Evolutionary conservation across 345 rosid genomes (phyloP).

Genomic region (Isatis tinctoria): DNA sequence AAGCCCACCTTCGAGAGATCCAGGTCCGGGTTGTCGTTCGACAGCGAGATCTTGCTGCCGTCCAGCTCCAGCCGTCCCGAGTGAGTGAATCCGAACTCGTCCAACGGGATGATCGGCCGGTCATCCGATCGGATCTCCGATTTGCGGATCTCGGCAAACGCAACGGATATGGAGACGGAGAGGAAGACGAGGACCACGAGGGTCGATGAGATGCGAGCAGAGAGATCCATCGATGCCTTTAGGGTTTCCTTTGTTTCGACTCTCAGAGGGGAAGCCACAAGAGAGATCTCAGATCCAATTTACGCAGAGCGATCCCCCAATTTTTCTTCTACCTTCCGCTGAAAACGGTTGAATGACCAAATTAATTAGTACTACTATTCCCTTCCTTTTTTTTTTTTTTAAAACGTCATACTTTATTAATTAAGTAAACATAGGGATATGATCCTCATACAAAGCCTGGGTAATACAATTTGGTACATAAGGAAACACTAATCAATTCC

Average conservation of each 20-base stretch:
- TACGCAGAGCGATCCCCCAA: not conserved
- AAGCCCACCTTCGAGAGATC: conserved; percentile 75
- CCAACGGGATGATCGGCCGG: conserved; percentile 67
- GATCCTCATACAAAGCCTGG: too few relatives aligned
- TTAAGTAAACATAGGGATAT: too few relatives aligned
- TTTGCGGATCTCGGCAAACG: conserved; percentile 62
- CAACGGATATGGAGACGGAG: conserved; percentile 26
- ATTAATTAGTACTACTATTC: not conserved
- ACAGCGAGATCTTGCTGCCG: conserved; percentile 49
- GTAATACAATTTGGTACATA: too few relatives aligned
- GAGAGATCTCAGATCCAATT: conserved; percentile 24
- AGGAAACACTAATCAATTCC: too few relatives aligned
- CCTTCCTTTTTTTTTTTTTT: too few relatives aligned
- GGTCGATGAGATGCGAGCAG: conserved; percentile 10
- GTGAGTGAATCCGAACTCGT: conserved; percentile 91
- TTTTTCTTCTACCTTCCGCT: not conserved
- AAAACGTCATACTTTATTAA: too few relatives aligned
- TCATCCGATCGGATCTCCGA: conserved; percentile 71
- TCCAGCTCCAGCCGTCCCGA: conserved; percentile 76
- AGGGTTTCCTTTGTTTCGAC: not conserved
- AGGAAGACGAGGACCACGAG: conserved; percentile 16
- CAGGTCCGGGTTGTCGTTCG: conserved; percentile 49
- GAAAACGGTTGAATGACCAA: not conserved
- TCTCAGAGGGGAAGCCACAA: not conserved
- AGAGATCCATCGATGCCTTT: conserved; percentile 35